Conservation (phyloP, 2,329 filamentous ascomycete species). For the Fusarium fujikuroi region DNA sequence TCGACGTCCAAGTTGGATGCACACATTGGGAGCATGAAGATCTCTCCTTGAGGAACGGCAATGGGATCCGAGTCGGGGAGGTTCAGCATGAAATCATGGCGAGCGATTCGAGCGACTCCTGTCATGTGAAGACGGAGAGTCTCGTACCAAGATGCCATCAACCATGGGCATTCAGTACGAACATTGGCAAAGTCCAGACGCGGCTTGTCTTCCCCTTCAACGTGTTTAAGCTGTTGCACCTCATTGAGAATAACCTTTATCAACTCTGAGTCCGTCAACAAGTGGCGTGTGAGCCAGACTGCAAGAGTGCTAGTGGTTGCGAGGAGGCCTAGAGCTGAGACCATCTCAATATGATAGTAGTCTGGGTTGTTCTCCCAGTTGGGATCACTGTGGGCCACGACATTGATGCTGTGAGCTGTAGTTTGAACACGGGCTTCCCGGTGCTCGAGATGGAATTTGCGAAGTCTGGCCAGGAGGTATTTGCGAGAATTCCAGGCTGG, state of each 20-base stretch:
- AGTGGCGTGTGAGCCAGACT: conserved; percentile 47
- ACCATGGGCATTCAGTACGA: conserved; percentile 44
- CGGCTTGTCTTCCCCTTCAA: conserved; percentile 14
- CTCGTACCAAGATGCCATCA: conserved; percentile 48
- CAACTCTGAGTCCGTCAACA: conserved; percentile 37
- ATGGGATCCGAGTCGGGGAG: conserved; percentile 31
- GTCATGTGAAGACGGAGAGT: conserved; percentile 49
- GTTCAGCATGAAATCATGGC: conserved; percentile 43
- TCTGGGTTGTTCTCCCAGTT: conserved; percentile 47
- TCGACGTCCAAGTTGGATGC: conserved; percentile 45
- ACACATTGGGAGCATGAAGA: conserved; percentile 49
- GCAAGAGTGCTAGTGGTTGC: conserved; percentile 47
- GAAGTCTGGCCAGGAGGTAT: conserved; percentile 40
- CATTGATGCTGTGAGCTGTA: conserved; percentile 47
- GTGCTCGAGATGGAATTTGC: conserved; percentile 43
- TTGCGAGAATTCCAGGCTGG: conserved; percentile 43
- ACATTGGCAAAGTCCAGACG: conserved; percentile 41
- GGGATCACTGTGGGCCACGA: conserved; percentile 44
- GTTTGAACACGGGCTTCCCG: conserved; percentile 37
- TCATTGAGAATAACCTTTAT: conserved; percentile 38
- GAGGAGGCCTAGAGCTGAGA: conserved; percentile 47
- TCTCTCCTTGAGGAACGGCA: conserved; percentile 43
- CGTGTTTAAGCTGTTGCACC: conserved; percentile 31
- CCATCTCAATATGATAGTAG: conserved; percentile 49
- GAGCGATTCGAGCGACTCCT: conserved; percentile 45